phyloP scores from a whole-genome alignment of 495 filamentous ascomycete genomes.

The Annulohypoxylon nitens region DNA sequence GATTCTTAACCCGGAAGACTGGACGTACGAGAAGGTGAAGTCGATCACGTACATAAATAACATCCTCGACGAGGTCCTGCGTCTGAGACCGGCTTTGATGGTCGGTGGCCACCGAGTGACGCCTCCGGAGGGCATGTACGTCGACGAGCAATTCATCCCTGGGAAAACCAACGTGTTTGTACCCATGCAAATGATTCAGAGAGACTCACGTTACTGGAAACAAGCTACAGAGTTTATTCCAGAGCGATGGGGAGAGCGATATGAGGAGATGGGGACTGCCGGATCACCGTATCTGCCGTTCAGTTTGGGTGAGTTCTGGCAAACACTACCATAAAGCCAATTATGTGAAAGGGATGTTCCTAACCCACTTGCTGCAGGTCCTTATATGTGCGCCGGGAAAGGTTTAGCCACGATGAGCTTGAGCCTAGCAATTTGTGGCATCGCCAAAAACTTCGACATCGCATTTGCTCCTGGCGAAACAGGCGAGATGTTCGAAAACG shows the following conservation, averaged over 20 bases:
- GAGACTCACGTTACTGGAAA: slow-evolving; percentile 57
- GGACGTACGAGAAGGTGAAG: slow-evolving; percentile 43
- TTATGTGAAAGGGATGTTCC: not conserved
- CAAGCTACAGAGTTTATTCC: slow-evolving; percentile 64
- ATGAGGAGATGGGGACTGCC: slow-evolving; percentile 48
- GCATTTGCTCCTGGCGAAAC: slow-evolving; percentile 52
- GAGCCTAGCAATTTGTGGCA: slow-evolving; percentile 53
- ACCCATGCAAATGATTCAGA: slow-evolving; percentile 42
- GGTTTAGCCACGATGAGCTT: slow-evolving; percentile 55
- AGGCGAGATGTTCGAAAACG: slow-evolving; percentile 41
- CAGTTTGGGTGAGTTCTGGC: slow-evolving; percentile 26
- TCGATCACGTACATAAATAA: slow-evolving; percentile 57
- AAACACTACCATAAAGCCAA: not conserved
- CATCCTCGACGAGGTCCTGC: slow-evolving; percentile 67
- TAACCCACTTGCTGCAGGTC: slow-evolving; percentile 1
- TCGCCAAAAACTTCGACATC: slow-evolving; percentile 55
- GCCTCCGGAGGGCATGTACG: slow-evolving; percentile 59
- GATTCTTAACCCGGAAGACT: slow-evolving; percentile 36
- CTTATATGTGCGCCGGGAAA: slow-evolving; percentile 42
- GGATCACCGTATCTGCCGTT: slow-evolving; percentile 45
- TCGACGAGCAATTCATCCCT: slow-evolving; percentile 65
- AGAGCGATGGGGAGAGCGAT: slow-evolving; percentile 58
- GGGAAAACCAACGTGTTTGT: slow-evolving; percentile 54
- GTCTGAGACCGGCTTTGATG: slow-evolving; percentile 61
- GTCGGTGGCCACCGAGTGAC: slow-evolving; percentile 54